A percentile compares a stretch with the other conserved stretches of the same genome.
Evolutionary conservation across 2,329 filamentous ascomycete species (phyloP).

Genomic region (Neofusicoccum laricinum): DNA sequence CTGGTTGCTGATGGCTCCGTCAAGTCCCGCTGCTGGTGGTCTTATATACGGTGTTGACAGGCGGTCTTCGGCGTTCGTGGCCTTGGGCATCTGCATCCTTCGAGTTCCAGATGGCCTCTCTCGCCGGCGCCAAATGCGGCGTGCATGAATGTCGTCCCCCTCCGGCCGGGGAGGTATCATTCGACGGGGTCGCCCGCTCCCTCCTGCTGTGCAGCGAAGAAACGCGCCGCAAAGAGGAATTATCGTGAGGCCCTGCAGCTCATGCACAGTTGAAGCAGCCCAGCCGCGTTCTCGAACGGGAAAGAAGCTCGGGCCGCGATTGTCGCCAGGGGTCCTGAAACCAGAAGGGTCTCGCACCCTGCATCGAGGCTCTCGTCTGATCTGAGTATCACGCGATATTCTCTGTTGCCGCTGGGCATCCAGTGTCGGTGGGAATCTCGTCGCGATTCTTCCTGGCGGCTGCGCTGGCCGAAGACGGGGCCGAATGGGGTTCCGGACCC

Average conservation of each 20-base stretch:
- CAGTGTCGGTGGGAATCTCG: not conserved
- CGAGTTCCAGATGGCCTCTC: slow-evolving; percentile 21
- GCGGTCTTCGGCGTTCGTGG: not conserved
- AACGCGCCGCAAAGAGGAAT: not conserved
- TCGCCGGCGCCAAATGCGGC: not conserved
- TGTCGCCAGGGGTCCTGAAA: not conserved
- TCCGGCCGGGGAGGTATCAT: not conserved
- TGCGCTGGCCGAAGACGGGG: not conserved
- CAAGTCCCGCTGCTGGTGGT: not conserved
- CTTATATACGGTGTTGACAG: slow-evolving; percentile 6
- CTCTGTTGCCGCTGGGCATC: not conserved
- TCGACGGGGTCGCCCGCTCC: not conserved
- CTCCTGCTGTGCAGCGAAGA: not conserved
- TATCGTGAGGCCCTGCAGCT: not conserved
- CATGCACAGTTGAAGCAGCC: not conserved
- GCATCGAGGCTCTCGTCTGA: not conserved
- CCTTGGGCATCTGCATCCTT: not conserved
- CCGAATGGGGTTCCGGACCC: too few species aligned
- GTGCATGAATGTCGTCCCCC: not conserved
- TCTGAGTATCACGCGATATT: slow-evolving; percentile 14
- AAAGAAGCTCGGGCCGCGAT: not conserved
- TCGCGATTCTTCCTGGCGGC: not conserved
- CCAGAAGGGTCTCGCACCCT: not conserved
- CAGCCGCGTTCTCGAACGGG: not conserved
- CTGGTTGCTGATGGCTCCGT: not conserved